Conservation (phyloP, 345 rosid species). For the Citrus trifoliata region DNA sequence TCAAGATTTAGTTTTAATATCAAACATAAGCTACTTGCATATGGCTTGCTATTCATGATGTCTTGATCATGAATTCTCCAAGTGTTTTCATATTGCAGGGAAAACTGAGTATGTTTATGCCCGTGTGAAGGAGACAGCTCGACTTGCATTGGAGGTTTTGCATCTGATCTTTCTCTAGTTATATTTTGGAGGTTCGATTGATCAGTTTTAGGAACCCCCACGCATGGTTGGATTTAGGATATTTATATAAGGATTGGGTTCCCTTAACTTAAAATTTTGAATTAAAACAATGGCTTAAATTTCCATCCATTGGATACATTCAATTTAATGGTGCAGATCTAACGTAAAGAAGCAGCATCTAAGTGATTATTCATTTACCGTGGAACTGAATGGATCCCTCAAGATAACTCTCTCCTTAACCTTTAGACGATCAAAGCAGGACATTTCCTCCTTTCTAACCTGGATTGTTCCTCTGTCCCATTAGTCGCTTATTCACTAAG, state of each 20-base stretch:
- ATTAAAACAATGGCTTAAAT: background rate
- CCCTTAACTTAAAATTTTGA: background rate
- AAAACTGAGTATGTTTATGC: conserved; percentile 83
- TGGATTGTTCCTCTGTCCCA: background rate
- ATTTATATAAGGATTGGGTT: background rate
- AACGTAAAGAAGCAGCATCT: background rate
- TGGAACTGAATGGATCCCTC: background rate
- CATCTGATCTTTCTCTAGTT: conserved; percentile 21
- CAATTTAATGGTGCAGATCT: background rate
- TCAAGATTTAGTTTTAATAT: background rate
- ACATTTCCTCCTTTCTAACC: background rate
- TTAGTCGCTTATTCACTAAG: background rate
- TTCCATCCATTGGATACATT: too few relatives aligned
- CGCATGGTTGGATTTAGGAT: background rate
- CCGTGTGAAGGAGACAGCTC: conserved; percentile 65
- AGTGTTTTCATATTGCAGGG: conserved; percentile 42
- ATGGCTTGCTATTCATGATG: background rate
- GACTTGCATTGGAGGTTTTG: conserved; percentile 69
- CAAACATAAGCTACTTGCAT: conserved; percentile 1
- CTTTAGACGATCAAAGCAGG: background rate
- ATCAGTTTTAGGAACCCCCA: background rate
- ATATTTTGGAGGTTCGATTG: background rate
- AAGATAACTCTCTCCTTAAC: background rate
- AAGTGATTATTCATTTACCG: background rate
- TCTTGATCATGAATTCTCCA: background rate